Evolutionary conservation across 2,329 filamentous ascomycete genomes (phyloP), one percentile per base, ranked within the genome.

Genomic region (Xylariaceae sp.): DNA sequence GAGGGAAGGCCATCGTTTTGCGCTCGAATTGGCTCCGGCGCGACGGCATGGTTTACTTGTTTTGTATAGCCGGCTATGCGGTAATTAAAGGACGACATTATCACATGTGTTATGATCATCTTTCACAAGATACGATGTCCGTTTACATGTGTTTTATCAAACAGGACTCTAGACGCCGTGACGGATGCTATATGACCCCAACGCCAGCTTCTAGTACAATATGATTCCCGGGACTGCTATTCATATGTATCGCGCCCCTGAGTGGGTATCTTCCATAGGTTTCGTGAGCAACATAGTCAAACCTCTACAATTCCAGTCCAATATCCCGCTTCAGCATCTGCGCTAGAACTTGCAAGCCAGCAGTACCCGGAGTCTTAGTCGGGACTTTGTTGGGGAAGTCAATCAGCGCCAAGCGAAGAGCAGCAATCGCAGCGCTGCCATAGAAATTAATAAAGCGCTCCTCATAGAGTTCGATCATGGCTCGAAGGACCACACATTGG

Each of bases 401-500:
- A n/a, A 94, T 70, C 22, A 92, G 73, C 0, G 88, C 88, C 48
- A 81, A 76, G 36, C 84, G 77, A 60, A 96, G 69, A 1, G 89
- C 83, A 0, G 81, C 86, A n/a, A 88, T 68, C 0, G 83, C 92
- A 7, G 87, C 83, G 47, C 83, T 84, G 1, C 92, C 92, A 65
- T 92, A 99, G 61, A 94, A 89, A 13, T 78, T 76, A 46, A 96
- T 74, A 63, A 97, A 90, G 16, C 87, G 85, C 50, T 83, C 78
- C 58, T 89, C 85, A 57, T 87, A 87, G 21, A 86, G 81, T 50
- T 87, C 80, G 29, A 92, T 81, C 79, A 92, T 85, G 7, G 83
- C 77, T 54, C 85, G 81, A 39, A 92, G 74, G 1, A 92, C 81
- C 5, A 85, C 77, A 57, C 84, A 82, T 61, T 92, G 88, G 0